phyloP scores from a whole-genome alignment of 768 basidiomycete species.

The Roridomyces roridus region DNA sequence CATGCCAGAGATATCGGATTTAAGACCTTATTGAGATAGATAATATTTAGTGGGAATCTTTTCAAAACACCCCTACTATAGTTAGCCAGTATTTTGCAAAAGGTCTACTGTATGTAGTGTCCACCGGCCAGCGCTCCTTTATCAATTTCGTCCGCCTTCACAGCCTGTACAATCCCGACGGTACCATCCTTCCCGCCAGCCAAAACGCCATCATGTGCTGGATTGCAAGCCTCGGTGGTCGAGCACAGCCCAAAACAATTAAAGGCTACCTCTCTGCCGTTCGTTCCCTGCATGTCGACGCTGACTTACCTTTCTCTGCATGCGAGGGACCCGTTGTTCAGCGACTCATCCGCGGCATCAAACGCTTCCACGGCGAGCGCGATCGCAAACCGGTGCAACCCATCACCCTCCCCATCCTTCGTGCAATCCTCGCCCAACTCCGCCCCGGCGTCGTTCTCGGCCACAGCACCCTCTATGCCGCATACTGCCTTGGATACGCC shows the following conservation, averaged over 20 bases:
- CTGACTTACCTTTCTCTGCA: conserved; percentile 22
- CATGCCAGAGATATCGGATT: no score
- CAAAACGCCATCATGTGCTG: conserved; percentile 28
- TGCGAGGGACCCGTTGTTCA: conserved; percentile 19
- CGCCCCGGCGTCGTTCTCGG: background rate
- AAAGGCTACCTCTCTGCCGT: conserved; percentile 31
- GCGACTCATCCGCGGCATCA: conserved; percentile 27
- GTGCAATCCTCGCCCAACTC: background rate
- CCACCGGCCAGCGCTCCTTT: conserved; percentile 37
- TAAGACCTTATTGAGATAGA: no score
- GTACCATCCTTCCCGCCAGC: conserved; percentile 19
- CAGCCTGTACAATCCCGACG: conserved; percentile 10
- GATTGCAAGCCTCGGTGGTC: conserved; percentile 20
- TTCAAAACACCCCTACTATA: no score
- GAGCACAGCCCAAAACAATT: conserved; percentile 31
- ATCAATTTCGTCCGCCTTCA: conserved; percentile 31
- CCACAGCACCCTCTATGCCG: background rate
- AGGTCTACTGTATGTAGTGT: no score
- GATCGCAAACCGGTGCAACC: background rate
- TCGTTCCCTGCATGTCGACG: conserved; percentile 31
- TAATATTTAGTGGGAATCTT: no score
- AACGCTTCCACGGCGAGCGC: conserved; percentile 21
- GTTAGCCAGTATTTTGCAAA: no score
- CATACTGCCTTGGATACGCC: background rate
- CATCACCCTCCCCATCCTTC: background rate